Base-by-base conservation (phyloP, 805 yeast genomes). In the Tetrapisispora phaffii region DNA sequence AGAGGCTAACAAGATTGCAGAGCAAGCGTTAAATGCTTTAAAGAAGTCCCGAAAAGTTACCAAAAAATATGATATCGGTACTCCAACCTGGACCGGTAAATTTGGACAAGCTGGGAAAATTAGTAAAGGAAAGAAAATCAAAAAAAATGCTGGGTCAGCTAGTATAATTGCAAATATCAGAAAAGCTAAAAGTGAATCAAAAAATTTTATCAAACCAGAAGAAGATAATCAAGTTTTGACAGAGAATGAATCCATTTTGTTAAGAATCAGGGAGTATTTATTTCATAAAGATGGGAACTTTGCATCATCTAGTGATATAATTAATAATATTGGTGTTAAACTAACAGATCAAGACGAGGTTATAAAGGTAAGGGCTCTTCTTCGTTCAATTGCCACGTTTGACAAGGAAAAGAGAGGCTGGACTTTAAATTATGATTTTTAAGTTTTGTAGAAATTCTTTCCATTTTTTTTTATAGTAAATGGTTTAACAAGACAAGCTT, bases 51-150 rank as follows among this genome's bases (percentile, higher is more conserved):
- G 69, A 34, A 63, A 50, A 38, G 59, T 56, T 10, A 69, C 71
- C 15, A 67, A 65, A 46, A 65, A 62, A 38, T 63, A 63, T 21
- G 65, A 68, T 22, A 70, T 89, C 26, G 95, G 95, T 4, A 80
- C 83, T 0, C 97, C 97, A 0, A 90, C 98, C 0, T 93, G 97
- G 94, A 90, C 98, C 0, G 98, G 98, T 0, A 77, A 76, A 52
- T 86, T 82, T 69, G 98, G 98, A 0, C 62, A 67, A 17, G 96
- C 96, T 0, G 96, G 96, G 1, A 75, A 71, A 51, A 63, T 70
- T 26, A 67, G 66, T 0, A 66, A 50, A 40, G 48, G 44, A 36
- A 26, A n/a, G 37, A 9, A 42, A 41, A 26, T 13, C 31, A 13
- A 34, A 28, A 44, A 34, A 21, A 12, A 37, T 7, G 7, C 41